Percentiles rank a stretch among this genome's conserved stretches.
These are phyloP conservation scores for Schizothecium vesticola DNA, from an alignment of 495 filamentous ascomycete genomes.

Conservation along the genomic window DNA sequence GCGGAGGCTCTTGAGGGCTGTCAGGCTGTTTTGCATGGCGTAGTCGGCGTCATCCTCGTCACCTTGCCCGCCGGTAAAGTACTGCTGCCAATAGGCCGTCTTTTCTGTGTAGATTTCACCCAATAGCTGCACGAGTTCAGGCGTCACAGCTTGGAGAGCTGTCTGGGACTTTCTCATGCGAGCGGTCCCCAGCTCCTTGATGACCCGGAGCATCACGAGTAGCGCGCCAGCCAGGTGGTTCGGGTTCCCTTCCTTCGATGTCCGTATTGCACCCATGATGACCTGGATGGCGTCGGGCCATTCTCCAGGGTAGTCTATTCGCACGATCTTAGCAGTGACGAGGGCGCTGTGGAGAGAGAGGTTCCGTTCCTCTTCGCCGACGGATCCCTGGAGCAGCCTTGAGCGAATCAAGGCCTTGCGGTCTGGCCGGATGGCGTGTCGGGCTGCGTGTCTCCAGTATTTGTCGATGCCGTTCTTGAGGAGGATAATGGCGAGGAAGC, in stretches of 20 bases:
- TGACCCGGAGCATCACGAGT: slow-evolving; percentile 70
- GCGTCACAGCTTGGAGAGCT: slow-evolving; percentile 67
- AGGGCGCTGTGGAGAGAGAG: slow-evolving; percentile 84
- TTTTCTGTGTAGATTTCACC: slow-evolving; percentile 71
- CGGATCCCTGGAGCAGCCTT: slow-evolving; percentile 62
- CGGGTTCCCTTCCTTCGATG: slow-evolving; percentile 39
- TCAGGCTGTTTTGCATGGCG: slow-evolving; percentile 66
- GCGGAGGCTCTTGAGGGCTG: slow-evolving; percentile 72
- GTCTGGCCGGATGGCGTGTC: slow-evolving; percentile 63
- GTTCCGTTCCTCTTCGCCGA: slow-evolving; percentile 64
- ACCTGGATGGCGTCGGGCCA: slow-evolving; percentile 61
- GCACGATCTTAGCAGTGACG: slow-evolving; percentile 76
- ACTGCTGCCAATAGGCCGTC: slow-evolving; percentile 62
- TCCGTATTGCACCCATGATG: slow-evolving; percentile 57
- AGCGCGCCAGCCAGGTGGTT: slow-evolving; percentile 62
- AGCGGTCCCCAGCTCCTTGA: slow-evolving; percentile 84
- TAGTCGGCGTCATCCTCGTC: slow-evolving; percentile 56
- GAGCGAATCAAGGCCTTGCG: slow-evolving; percentile 72
- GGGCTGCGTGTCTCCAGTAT: slow-evolving; percentile 75
- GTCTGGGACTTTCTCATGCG: slow-evolving; percentile 63
- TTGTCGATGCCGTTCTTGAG: slow-evolving; percentile 94
- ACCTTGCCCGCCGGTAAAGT: slow-evolving; percentile 42
- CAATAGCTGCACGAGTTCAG: slow-evolving; percentile 73
- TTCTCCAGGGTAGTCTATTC: slow-evolving; percentile 81
- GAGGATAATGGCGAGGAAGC: slow-evolving; percentile 87